Percentiles rank a stretch among this genome's conserved stretches.
phyloP scores from a whole-genome alignment of 208 protist species.

The Crithidia thermophila region DNA sequence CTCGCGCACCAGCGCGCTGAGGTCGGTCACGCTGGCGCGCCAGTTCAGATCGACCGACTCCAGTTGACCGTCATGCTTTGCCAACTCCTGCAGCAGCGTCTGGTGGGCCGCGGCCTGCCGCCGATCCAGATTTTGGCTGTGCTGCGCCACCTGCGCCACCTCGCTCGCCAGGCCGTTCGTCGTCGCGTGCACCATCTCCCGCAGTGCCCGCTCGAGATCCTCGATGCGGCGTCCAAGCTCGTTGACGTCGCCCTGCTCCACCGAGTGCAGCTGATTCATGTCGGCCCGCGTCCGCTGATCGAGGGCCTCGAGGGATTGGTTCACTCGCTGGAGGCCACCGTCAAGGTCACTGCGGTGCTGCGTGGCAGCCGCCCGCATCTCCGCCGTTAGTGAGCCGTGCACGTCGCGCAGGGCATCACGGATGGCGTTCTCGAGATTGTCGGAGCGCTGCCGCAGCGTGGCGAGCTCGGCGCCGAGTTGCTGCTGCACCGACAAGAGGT shows the following conservation, averaged over 20 bases:
- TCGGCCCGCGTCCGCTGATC: slow-evolving; percentile 62
- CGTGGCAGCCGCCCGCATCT: slow-evolving; percentile 40
- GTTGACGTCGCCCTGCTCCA: slow-evolving; percentile 45
- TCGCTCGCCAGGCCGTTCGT: slow-evolving; percentile 59
- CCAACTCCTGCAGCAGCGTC: slow-evolving; percentile 65
- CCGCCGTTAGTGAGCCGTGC: slow-evolving; percentile 48
- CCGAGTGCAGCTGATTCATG: slow-evolving; percentile 48
- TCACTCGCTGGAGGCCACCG: slow-evolving; percentile 41
- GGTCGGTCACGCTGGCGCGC: slow-evolving; percentile 69
- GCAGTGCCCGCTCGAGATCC: slow-evolving; percentile 33
- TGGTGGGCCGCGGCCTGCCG: slow-evolving; percentile 63
- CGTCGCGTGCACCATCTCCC: slow-evolving; percentile 48
- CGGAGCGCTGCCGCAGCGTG: slow-evolving; percentile 48
- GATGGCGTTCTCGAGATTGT: slow-evolving; percentile 52
- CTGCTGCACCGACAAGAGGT: slow-evolving; percentile 62
- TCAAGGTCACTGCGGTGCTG: slow-evolving; percentile 34
- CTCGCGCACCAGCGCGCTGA: slow-evolving; percentile 50
- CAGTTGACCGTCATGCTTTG: slow-evolving; percentile 70
- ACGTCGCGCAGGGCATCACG: slow-evolving; percentile 63
- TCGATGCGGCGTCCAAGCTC: slow-evolving; percentile 43
- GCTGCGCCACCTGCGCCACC: slow-evolving; percentile 59
- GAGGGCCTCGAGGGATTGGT: slow-evolving; percentile 47
- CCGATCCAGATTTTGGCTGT: slow-evolving; percentile 59
- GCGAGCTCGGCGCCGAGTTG: slow-evolving; percentile 44
- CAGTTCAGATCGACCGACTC: slow-evolving; percentile 80